Conservation (phyloP, 1,284 basidiomycete genomes). For the Ceratobasidium sp. region DNA sequence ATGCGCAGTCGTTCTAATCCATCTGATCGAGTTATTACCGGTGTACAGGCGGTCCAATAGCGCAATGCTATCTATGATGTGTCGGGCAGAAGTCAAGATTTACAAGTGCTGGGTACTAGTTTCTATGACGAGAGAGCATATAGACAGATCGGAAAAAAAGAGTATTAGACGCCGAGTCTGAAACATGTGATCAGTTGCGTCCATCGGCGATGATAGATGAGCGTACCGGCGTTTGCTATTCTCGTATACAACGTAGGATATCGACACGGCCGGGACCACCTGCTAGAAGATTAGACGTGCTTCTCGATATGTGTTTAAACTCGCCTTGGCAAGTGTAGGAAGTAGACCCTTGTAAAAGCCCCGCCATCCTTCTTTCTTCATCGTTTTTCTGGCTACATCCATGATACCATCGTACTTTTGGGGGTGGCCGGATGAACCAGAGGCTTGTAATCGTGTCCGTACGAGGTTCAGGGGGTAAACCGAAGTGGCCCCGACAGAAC, state of each 20-base stretch:
- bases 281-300: constrained; percentile 47
- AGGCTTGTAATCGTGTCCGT: constrained; percentile 93
- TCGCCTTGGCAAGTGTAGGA: constrained; percentile 88
- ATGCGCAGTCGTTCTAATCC: background rate
- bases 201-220: background rate
- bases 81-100: constrained; percentile 23
- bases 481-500: constrained; percentile 70
- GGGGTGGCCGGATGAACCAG: constrained; percentile 91
- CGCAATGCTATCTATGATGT: constrained; percentile 1
- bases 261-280: constrained; percentile 93
- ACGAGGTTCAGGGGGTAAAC: constrained; percentile 95
- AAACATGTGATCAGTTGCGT: background rate
- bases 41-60: constrained; percentile 3
- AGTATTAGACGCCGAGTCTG: constrained; percentile 31
- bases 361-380: constrained; percentile 85
- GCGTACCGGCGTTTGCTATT: constrained; percentile 71
- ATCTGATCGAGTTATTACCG: constrained; percentile 19
- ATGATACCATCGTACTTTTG: constrained; percentile 85
- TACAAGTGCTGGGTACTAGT: background rate
- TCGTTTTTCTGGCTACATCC: constrained; percentile 87
- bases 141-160: background rate
- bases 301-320: constrained; percentile 21
- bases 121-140: constrained; percentile 9
- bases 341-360: constrained; percentile 95
- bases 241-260: constrained; percentile 92